These are phyloP conservation scores for Zygosaccharomyces bailii DNA, from an alignment of 805 yeast genomes.

Conservation along the genomic window DNA sequence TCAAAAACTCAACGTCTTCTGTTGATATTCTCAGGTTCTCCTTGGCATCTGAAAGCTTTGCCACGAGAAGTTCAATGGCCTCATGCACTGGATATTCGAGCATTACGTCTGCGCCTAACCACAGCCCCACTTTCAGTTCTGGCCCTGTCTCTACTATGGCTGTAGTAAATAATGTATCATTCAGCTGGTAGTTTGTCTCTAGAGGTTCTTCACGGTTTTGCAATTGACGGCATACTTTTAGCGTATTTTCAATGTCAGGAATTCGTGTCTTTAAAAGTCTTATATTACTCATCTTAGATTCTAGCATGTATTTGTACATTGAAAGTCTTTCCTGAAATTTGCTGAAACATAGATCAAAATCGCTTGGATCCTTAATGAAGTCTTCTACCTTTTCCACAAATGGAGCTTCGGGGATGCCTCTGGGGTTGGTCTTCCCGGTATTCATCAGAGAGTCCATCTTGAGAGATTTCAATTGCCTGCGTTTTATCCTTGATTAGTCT, in stretches of 20 bases:
- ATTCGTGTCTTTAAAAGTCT: conserved; percentile 49
- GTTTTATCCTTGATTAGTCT: no score
- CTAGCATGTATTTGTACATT: conserved; percentile 85
- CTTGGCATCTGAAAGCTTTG: conserved; percentile 61
- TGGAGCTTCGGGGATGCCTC: conserved; percentile 97
- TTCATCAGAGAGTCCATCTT: conserved; percentile 39
- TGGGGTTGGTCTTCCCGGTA: conserved; percentile 66
- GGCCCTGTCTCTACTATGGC: conserved; percentile 66
- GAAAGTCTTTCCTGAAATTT: conserved; percentile 84
- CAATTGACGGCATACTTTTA: conserved; percentile 65
- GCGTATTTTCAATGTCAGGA: conserved; percentile 89
- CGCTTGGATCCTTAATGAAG: conserved; percentile 62
- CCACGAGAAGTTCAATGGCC: conserved; percentile 66
- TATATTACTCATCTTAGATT: conserved; percentile 30
- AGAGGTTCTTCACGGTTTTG: conserved; percentile 47
- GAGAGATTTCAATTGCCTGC: conserved; percentile 1
- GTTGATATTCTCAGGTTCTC: conserved; percentile 56
- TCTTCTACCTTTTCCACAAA: conserved; percentile 82
- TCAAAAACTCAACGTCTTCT: conserved; percentile 83
- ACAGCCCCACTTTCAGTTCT: conserved; percentile 59
- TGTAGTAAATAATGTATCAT: conserved; percentile 85
- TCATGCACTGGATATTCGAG: conserved; percentile 88
- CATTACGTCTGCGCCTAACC: conserved; percentile 99
- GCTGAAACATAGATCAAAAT: conserved; percentile 64
- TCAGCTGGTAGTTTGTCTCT: conserved; percentile 82